Evolutionary conservation across 495 filamentous ascomycete genomes (phyloP).

Genomic region (Halenospora varia): DNA sequence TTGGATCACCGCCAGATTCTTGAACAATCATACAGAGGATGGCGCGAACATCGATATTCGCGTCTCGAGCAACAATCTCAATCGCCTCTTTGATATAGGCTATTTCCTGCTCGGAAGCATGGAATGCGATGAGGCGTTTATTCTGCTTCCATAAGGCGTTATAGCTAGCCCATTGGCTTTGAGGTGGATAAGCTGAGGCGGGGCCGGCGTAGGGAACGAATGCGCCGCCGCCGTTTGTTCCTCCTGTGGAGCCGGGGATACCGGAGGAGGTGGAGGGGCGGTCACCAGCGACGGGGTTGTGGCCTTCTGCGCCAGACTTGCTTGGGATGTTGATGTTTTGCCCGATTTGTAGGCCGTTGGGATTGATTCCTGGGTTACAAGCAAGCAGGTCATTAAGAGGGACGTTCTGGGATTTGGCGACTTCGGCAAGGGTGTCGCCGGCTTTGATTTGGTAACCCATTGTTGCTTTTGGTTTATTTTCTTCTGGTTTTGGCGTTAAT

Average conservation of each 20-base stretch:
- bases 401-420: constrained; percentile 1
- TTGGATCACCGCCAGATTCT: constrained; percentile 37
- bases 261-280: background rate
- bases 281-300: too few species aligned
- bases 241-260: background rate
- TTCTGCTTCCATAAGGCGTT: constrained; percentile 36
- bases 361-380: constrained; percentile 6
- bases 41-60: constrained; percentile 37
- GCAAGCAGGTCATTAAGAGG: background rate
- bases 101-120: constrained; percentile 32
- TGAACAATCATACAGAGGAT: constrained; percentile 43
- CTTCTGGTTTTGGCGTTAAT: too few species aligned
- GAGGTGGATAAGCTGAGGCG: constrained; percentile 31
- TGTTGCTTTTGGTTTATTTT: too few species aligned
- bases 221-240: background rate
- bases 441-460: too few species aligned
- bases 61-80: constrained; percentile 25
- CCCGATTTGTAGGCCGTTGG: constrained; percentile 6
- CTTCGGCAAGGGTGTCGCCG: constrained; percentile 6
- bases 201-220: constrained; percentile 30
- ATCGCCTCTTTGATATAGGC: constrained; percentile 33
- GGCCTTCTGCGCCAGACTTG: background rate
- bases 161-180: constrained; percentile 31
- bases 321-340: constrained; percentile 15
- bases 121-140: constrained; percentile 29